Percentiles rank a stretch among this genome's conserved stretches.
Conservation (phyloP, 768 basidiomycete genomes). For the Dentipellis fragilis region DNA sequence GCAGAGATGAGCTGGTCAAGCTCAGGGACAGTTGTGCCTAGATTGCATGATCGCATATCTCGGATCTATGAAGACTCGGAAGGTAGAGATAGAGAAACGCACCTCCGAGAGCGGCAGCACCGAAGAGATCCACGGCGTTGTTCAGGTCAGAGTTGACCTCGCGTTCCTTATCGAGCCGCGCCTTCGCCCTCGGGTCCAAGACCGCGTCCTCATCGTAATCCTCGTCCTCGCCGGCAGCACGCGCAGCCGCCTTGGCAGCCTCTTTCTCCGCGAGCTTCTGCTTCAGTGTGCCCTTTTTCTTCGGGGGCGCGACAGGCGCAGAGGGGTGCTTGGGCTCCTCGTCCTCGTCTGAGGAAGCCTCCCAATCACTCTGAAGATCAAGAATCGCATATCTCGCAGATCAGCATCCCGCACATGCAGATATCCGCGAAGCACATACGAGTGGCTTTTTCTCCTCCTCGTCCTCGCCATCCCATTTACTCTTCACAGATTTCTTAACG, state of each 20-base stretch:
- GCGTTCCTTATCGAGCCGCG: conserved; percentile 62
- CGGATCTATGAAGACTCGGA: neutral
- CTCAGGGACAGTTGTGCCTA: conserved; percentile 61
- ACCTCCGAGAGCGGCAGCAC: conserved; percentile 60
- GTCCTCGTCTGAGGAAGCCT: conserved; percentile 71
- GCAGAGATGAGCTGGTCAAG: conserved; percentile 65
- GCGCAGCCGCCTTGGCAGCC: conserved; percentile 49
- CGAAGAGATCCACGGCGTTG: conserved; percentile 76
- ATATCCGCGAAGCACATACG: conserved; percentile 34
- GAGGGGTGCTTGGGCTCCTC: conserved; percentile 36
- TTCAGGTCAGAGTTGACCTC: conserved; percentile 84
- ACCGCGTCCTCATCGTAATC: conserved; percentile 56
- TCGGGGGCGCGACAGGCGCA: conserved; percentile 52
- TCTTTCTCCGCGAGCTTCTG: conserved; percentile 90
- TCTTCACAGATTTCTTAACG: conserved; percentile 18
- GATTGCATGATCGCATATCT: neutral
- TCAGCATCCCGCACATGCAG: neutral
- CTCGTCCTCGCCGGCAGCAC: conserved; percentile 29
- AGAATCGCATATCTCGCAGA: conserved; percentile 6
- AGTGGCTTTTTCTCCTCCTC: conserved; percentile 73
- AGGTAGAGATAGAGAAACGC: conserved; percentile 10
- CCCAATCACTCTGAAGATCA: conserved; percentile 80
- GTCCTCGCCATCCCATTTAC: conserved; percentile 88
- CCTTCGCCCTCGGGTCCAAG: conserved; percentile 72
- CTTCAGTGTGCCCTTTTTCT: conserved; percentile 91